Evolutionary conservation across 2,329 filamentous ascomycete species (phyloP), one percentile per base, ranked within the genome.

Genomic region (Cryphonectria carpinicola): DNA sequence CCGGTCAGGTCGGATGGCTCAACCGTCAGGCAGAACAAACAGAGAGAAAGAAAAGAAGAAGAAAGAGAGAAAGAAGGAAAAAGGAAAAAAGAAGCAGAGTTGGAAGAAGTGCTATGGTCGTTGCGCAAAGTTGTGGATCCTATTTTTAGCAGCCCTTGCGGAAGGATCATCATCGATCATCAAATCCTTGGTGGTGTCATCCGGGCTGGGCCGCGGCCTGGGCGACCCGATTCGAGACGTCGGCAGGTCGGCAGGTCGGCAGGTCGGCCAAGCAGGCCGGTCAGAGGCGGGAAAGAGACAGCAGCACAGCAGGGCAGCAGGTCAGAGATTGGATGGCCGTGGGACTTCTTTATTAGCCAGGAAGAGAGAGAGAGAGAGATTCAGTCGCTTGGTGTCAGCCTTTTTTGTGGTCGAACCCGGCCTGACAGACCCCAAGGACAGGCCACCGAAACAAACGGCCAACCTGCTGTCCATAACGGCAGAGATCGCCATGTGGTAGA

Each of bases 381-480:
- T 8, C 43, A 11, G 25, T 19, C 14, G 17, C 14, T 58, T 19
- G 25, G 13, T 32, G 28, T 35, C 54, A 39, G 41, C n/a, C 65
- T 49, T 37, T 49, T 37, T 25, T 61, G 65, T 28, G 2, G 28
- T 67, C 39, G 19, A 28, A 19, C 3, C 3, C 39, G 41, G 54
- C 41, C 54, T 67, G 65, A 35, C 54, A 39, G 65, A 49, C 65
- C 54, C 54, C 25, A 54, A 41, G 54, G 14, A 8, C 54, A 58
- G 54, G 19, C 65, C 65, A 25, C 43, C 37, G 65, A 66, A 37
- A 52, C 49, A 58, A 66, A 67, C 35, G 19, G 39, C 37, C 65
- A 54, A 13, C 54, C 54, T 60, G 25, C 65, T 46, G 56, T 67
- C n/a, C 39, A 46, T 14, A 66, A 60, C 37, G 37, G 54, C 54